Base-by-base conservation (phyloP, 371 early-diverging fungal species). In the Basidiobolus meristosporus region DNA sequence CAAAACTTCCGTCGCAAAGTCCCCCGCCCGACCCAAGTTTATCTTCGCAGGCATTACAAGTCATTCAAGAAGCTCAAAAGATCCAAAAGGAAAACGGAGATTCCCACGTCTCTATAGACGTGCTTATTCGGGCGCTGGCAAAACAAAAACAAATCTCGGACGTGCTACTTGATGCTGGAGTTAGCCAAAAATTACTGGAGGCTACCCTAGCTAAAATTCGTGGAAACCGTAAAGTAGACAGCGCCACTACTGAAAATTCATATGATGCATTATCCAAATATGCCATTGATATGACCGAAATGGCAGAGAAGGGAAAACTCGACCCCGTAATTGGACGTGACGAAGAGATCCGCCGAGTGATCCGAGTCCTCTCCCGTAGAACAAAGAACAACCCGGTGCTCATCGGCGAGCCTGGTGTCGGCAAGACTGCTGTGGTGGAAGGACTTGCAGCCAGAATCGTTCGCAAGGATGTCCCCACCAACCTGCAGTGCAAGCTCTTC, bases 241-340 rank as follows among this genome's bases (percentile, higher is more conserved):
- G 75, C 30, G 74, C 76, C 53, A 73, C 65, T 39, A 88, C 87
- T 19, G 96, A 96, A 52, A 77, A 76, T 14, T 76, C 84, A 52
- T 61, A 79, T 43, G 68, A 74, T 37, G 89, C 91, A 2, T 68
- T 97, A 12, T 64, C 69, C 36, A 89, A 98, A 51, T 98, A 96
- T 60, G 93, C 91, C 11, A n/a, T n/a, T n/a, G n/a, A n/a, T n/a
- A n/a, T n/a, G n/a, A n/a, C n/a, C n/a, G n/a, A n/a, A n/a, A n/a
- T n/a, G n/a, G n/a, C n/a, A n/a, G n/a, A n/a, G n/a, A n/a, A n/a
- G n/a, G n/a, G n/a, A n/a, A n/a, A n/a, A n/a, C n/a, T n/a, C n/a
- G n/a, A n/a, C n/a, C n/a, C n/a, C n/a, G n/a, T n/a, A n/a, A n/a
- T n/a, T n/a, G n/a, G n/a, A n/a, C n/a, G n/a, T n/a, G n/a, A n/a